phyloP scores from a whole-genome alignment of 2,329 filamentous ascomycete genomes.

The Hypoxylon sp. region DNA sequence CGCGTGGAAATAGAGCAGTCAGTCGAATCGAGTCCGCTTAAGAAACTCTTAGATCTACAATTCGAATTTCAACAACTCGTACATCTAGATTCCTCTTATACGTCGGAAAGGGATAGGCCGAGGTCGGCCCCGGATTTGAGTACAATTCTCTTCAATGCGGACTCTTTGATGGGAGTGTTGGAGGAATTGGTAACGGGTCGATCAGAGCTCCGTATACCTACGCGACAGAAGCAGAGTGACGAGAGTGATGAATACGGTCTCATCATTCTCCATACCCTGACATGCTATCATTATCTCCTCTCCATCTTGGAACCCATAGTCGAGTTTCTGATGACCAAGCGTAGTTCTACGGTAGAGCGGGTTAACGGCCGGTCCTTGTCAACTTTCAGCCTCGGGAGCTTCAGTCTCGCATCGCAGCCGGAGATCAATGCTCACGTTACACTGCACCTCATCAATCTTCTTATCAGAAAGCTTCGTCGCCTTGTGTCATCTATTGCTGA shows the following conservation, averaged over 20 bases:
- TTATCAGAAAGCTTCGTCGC: background rate
- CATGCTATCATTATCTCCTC: background rate
- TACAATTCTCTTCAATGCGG: background rate
- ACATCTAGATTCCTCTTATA: background rate
- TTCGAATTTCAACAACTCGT: background rate
- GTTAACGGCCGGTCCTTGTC: background rate
- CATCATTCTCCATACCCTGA: background rate
- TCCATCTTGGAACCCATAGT: background rate
- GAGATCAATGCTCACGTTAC: background rate
- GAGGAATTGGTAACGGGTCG: background rate
- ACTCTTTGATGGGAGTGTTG: background rate
- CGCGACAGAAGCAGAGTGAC: background rate
- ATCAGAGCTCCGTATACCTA: background rate
- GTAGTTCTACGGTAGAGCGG: background rate
- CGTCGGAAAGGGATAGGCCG: background rate
- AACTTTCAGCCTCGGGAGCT: background rate
- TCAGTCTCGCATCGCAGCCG: background rate
- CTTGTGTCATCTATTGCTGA: background rate
- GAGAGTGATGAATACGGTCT: background rate
- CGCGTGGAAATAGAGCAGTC: background rate
- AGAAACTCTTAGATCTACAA: background rate
- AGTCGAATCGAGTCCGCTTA: background rate
- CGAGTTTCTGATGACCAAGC: background rate
- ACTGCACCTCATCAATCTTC: background rate
- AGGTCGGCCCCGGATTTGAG: background rate